These are phyloP conservation scores for Myrica gale DNA, from an alignment of 306 rosid species.

Conservation along the genomic window DNA sequence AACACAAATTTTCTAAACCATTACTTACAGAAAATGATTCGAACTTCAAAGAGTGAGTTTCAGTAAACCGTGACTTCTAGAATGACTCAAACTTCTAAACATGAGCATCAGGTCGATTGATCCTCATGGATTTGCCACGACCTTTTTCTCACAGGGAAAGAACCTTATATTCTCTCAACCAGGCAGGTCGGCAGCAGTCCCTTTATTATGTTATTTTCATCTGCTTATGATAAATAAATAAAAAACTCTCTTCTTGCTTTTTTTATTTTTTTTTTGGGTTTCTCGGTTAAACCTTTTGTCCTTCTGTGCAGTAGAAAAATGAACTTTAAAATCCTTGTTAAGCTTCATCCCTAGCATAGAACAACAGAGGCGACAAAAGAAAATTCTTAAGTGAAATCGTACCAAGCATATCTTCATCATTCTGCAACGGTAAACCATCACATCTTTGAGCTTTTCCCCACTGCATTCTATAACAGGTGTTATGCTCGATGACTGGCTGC, in stretches of 20 bases:
- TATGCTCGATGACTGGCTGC: conserved; percentile 85
- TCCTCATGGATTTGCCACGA: not conserved
- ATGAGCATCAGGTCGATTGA: not conserved
- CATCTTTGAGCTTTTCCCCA: conserved; percentile 97
- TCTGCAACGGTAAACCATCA: conserved; percentile 68
- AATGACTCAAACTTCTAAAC: not conserved
- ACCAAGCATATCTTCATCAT: conserved; percentile 86
- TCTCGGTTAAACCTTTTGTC: not conserved
- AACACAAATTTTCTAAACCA: not conserved
- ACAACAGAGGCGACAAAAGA: not conserved
- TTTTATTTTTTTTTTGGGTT: not conserved
- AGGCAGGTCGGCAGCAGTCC: not conserved
- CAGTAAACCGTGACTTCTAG: too few relatives aligned
- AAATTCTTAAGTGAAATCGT: conserved; percentile 24
- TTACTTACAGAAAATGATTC: not conserved
- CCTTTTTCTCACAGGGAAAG: not conserved
- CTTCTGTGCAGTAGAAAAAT: not conserved
- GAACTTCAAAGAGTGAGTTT: too few relatives aligned
- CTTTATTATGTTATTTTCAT: not conserved
- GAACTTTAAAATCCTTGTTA: not conserved
- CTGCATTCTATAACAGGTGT: conserved; percentile 96
- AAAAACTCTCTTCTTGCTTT: not conserved
- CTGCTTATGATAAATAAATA: not conserved
- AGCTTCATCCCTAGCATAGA: not conserved
- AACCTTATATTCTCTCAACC: not conserved